Conservation (phyloP, 1,284 basidiomycete species). For the Mycosarcoma mackinlayi region DNA sequence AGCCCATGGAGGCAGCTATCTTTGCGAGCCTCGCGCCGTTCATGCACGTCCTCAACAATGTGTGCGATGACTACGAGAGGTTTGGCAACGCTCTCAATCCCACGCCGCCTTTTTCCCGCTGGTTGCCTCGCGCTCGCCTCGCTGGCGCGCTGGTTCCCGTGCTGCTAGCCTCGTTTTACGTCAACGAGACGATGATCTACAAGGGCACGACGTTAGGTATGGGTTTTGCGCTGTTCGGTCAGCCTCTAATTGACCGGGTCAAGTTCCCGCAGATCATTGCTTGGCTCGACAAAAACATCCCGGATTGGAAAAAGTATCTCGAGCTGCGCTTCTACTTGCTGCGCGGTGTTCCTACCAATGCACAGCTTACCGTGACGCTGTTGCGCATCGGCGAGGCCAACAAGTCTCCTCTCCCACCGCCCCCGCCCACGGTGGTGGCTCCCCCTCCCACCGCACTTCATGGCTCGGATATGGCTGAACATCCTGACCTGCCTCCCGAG, state of each 20-base stretch:
- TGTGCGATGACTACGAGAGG: constrained; percentile 68
- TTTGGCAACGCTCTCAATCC: constrained; percentile 70
- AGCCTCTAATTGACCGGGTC: constrained; percentile 71
- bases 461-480: constrained; percentile 33
- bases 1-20: constrained; percentile 61
- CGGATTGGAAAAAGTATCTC: constrained; percentile 71
- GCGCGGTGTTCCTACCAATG: constrained; percentile 73
- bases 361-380: constrained; percentile 73
- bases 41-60: constrained; percentile 73
- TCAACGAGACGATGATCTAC: constrained; percentile 71
- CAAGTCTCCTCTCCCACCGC: constrained; percentile 71
- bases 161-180: constrained; percentile 69
- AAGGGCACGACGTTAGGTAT: constrained; percentile 70
- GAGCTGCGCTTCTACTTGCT: constrained; percentile 69
- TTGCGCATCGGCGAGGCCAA: constrained; percentile 72
- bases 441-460: constrained; percentile 46
- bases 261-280: constrained; percentile 57
- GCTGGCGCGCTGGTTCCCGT: constrained; percentile 66
- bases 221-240: constrained; percentile 73
- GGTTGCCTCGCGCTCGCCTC: constrained; percentile 62
- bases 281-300: constrained; percentile 70
- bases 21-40: constrained; percentile 68
- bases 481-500: constrained; percentile 57
- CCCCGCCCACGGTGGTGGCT: constrained; percentile 65
- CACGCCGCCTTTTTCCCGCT: constrained; percentile 68